These are phyloP conservation scores for Zygosaccharomyces sapae DNA, from an alignment of 1,139 yeast species.

Conservation along the genomic window DNA sequence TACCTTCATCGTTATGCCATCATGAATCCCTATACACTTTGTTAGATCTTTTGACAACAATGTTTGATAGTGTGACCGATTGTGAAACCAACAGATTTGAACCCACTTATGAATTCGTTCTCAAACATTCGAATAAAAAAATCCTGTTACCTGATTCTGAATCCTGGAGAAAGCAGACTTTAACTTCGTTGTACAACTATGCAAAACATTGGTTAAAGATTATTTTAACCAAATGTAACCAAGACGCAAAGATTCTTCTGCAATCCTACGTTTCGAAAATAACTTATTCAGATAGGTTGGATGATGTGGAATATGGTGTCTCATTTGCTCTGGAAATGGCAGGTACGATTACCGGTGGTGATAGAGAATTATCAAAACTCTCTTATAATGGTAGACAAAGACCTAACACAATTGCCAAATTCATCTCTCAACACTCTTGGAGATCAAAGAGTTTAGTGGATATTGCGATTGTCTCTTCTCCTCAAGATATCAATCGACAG, in stretches of 20 bases:
- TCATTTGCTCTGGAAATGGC: conserved; percentile 90
- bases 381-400: conserved; percentile 34
- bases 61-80: conserved; percentile 78
- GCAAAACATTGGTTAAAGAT: conserved; percentile 64
- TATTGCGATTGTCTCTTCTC: conserved; percentile 32
- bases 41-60: conserved; percentile 70
- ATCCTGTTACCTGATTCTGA: conserved; percentile 75
- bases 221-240: conserved; percentile 53
- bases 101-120: conserved; percentile 65
- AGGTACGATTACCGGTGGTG: conserved; percentile 61
- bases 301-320: conserved; percentile 65
- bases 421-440: conserved; percentile 78
- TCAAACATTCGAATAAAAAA: conserved; percentile 57
- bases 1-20: conserved; percentile 81
- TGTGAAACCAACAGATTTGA: conserved; percentile 84
- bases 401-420: conserved; percentile 64
- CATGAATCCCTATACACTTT: conserved; percentile 68
- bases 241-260: conserved; percentile 73
- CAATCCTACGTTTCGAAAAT: conserved; percentile 64
- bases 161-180: conserved; percentile 67
- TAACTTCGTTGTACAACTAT: conserved; percentile 53
- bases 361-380: conserved; percentile 47
- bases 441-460: conserved; percentile 46
- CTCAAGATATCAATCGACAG: conserved; percentile 25
- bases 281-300: conserved; percentile 31